Evolutionary conservation across 2,329 filamentous ascomycete species (phyloP).

Genomic region (Pseudonectria foliicola): DNA sequence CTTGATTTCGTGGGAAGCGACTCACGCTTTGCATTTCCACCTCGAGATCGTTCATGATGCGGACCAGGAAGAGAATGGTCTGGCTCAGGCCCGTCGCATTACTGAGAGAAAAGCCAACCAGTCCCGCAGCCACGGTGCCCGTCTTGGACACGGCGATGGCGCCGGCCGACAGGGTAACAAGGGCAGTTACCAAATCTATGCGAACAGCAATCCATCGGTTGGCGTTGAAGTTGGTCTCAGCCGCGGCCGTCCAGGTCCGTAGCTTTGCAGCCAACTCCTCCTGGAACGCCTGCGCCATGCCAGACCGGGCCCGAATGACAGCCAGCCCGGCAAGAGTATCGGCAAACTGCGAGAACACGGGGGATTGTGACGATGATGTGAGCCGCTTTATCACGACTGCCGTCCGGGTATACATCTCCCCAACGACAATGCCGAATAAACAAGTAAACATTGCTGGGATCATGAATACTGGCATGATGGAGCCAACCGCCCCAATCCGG

Average conservation of each 20-base stretch:
- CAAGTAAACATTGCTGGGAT: constrained; percentile 40
- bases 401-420: constrained; percentile 44
- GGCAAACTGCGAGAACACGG: constrained; percentile 50
- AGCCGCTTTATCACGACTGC: constrained; percentile 40
- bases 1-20: constrained; percentile 3
- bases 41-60: constrained; percentile 49
- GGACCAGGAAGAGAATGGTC: constrained; percentile 44
- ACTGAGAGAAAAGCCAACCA: constrained; percentile 50
- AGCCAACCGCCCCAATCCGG: constrained; percentile 39
- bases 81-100: constrained; percentile 48
- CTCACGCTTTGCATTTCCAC: constrained; percentile 49
- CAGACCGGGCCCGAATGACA: constrained; percentile 43
- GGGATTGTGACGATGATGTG: constrained; percentile 41
- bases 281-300: constrained; percentile 41
- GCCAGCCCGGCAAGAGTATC: constrained; percentile 44
- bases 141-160: constrained; percentile 44
- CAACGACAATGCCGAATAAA: constrained; percentile 37
- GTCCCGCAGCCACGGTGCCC: constrained; percentile 39
- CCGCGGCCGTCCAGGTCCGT: constrained; percentile 37
- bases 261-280: constrained; percentile 44
- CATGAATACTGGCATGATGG: constrained; percentile 46
- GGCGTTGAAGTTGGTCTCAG: constrained; percentile 46
- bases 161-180: constrained; percentile 44
- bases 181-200: constrained; percentile 46
- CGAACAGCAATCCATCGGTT: constrained; percentile 52